These are phyloP conservation scores for Tolypocladium pustulatum DNA, from an alignment of 2,329 filamentous ascomycete species.

Conservation along the genomic window DNA sequence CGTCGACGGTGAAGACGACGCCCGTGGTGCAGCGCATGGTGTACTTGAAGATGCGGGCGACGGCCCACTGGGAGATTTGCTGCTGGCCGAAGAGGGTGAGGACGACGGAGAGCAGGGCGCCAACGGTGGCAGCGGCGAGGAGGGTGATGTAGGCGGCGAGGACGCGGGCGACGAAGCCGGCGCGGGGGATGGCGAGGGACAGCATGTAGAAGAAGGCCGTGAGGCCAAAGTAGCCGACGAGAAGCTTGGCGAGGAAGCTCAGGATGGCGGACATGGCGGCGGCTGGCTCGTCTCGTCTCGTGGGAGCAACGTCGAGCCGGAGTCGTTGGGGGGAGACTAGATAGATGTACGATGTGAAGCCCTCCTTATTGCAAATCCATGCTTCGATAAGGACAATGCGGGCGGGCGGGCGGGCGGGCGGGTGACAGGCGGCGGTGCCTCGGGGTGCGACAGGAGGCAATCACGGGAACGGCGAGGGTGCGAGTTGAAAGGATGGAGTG, in stretches of 20 bases:
- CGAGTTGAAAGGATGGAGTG: background rate
- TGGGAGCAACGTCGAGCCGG: background rate
- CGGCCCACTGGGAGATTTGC: slow-evolving; percentile 76
- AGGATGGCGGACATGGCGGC: slow-evolving; percentile 24
- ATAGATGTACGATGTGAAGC: too few species aligned
- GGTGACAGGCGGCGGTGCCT: background rate
- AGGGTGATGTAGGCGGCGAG: slow-evolving; percentile 57
- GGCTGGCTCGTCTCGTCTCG: background rate
- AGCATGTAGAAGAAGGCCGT: slow-evolving; percentile 50
- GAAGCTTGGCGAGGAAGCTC: slow-evolving; percentile 32
- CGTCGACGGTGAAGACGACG: slow-evolving; percentile 65
- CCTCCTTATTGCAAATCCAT: background rate
- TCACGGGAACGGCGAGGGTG: background rate
- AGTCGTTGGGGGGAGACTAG: too few species aligned
- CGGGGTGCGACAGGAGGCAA: background rate
- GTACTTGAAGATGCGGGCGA: slow-evolving; percentile 69
- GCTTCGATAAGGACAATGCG: background rate
- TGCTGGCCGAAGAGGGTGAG: slow-evolving; percentile 63
- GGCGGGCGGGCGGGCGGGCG: background rate
- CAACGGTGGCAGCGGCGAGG: slow-evolving; percentile 55
- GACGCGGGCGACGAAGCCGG: slow-evolving; percentile 58
- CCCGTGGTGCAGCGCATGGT: slow-evolving; percentile 67
- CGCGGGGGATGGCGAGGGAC: slow-evolving; percentile 45
- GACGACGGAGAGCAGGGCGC: slow-evolving; percentile 61
- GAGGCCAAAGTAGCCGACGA: slow-evolving; percentile 40